A percentile compares a stretch with the other conserved stretches of the same genome.
Evolutionary conservation across 371 early-diverging fungal species (phyloP).

Genomic region (Mucor mucedo): DNA sequence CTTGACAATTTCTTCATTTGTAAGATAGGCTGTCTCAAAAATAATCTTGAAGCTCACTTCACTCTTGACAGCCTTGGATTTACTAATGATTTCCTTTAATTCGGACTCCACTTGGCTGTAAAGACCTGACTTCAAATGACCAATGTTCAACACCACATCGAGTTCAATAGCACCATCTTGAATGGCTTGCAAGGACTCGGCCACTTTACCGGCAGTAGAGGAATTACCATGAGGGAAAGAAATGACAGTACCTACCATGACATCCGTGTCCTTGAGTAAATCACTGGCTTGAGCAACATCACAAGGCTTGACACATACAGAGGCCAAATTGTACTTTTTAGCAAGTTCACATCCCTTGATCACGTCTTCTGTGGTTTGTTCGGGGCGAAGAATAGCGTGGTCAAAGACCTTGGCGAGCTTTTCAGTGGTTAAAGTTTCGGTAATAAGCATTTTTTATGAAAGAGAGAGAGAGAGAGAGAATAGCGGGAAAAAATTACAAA

Average conservation of each 20-base stretch:
- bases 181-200: slow-evolving; percentile 60
- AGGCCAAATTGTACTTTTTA: slow-evolving; percentile 57
- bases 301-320: slow-evolving; percentile 73
- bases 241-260: slow-evolving; percentile 68
- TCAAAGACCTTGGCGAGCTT: slow-evolving; percentile 67
- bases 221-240: slow-evolving; percentile 73
- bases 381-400: slow-evolving; percentile 68
- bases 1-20: slow-evolving; percentile 59
- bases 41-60: slow-evolving; percentile 67
- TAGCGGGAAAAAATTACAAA: too few species aligned
- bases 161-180: slow-evolving; percentile 68
- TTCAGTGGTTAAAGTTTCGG: slow-evolving; percentile 57
- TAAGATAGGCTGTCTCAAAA: slow-evolving; percentile 67
- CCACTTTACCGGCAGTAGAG: slow-evolving; percentile 58
- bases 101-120: slow-evolving; percentile 57
- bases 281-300: slow-evolving; percentile 62
- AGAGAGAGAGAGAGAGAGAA: too few species aligned
- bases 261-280: slow-evolving; percentile 48
- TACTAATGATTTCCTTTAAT: slow-evolving; percentile 44
- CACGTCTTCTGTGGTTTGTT: slow-evolving; percentile 63
- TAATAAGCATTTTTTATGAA: not conserved
- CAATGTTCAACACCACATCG: slow-evolving; percentile 72
- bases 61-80: slow-evolving; percentile 48
- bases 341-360: slow-evolving; percentile 61
- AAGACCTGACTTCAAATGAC: slow-evolving; percentile 58